Evolutionary conservation across 208 protist species (phyloP).

Genomic region (Vickermania ingenoplastis): DNA sequence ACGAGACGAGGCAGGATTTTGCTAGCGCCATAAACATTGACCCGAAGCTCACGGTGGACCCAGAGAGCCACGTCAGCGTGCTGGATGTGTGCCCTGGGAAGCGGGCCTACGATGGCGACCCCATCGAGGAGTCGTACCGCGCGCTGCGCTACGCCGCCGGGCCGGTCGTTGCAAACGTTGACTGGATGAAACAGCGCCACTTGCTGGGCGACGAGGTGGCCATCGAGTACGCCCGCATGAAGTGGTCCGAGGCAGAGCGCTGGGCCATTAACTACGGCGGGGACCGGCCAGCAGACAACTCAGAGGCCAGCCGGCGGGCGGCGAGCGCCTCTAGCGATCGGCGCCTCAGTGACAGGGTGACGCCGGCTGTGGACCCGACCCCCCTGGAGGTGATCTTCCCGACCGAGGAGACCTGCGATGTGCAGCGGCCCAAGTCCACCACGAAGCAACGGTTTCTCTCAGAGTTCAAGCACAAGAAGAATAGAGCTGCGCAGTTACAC

Average conservation of each 20-base stretch:
- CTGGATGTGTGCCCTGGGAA: slow-evolving; percentile 22
- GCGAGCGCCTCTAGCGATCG: neutral
- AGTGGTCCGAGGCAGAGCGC: slow-evolving; percentile 9
- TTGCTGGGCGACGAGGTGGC: slow-evolving; percentile 16
- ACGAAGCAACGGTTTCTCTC: neutral
- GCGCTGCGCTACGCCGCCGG: slow-evolving; percentile 22
- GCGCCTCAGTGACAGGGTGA: neutral
- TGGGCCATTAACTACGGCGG: neutral
- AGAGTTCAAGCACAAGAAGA: neutral
- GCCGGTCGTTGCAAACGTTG: slow-evolving; percentile 15
- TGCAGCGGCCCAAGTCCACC: neutral
- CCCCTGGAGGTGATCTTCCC: neutral
- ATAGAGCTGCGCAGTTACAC: no score
- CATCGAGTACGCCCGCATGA: slow-evolving; percentile 18
- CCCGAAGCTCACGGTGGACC: slow-evolving; percentile 25
- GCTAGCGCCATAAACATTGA: slow-evolving; percentile 25
- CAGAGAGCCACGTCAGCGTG: slow-evolving; percentile 13
- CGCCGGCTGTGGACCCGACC: neutral
- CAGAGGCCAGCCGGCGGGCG: neutral
- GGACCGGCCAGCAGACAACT: neutral
- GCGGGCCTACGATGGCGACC: slow-evolving; percentile 47
- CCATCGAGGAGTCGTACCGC: slow-evolving; percentile 40
- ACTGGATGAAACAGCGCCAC: slow-evolving; percentile 32
- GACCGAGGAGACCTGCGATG: neutral
- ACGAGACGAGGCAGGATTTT: slow-evolving; percentile 33